Evolutionary conservation across 31 red algal genomes (phyloP).

Genomic region (Pterothamnion heteromorphum): DNA sequence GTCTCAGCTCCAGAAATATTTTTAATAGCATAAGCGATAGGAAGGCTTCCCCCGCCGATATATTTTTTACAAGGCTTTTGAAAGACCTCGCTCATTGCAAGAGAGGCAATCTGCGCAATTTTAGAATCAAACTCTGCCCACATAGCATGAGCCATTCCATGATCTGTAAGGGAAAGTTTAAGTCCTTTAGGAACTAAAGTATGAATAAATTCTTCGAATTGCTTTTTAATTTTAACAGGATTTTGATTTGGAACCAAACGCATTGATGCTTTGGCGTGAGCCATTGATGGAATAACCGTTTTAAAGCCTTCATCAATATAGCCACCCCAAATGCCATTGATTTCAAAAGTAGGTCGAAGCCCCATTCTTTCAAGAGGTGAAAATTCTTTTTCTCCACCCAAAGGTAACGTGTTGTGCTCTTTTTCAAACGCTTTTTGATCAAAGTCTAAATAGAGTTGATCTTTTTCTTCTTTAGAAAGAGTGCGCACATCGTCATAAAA

Average conservation of each 20-base stretch:
- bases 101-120: too few species aligned
- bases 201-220: too few species aligned
- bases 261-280: constrained; percentile 59
- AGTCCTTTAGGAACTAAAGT: too few species aligned
- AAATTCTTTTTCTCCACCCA: constrained; percentile 44
- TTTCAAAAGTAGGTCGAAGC: constrained; percentile 69
- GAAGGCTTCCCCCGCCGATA: too few species aligned
- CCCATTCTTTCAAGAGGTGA: constrained; percentile 39
- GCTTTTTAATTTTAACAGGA: too few species aligned
- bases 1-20: too few species aligned
- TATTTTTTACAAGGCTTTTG: too few species aligned
- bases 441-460: not conserved
- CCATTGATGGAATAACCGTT: constrained; percentile 63
- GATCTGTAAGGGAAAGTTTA: too few species aligned
- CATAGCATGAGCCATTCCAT: too few species aligned
- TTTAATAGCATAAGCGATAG: too few species aligned
- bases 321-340: constrained; percentile 75
- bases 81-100: too few species aligned
- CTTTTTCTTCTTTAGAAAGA: constrained; percentile 48
- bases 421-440: constrained; percentile 10
- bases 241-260: constrained; percentile 44
- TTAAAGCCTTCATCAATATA: constrained; percentile 66
- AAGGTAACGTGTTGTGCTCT: not conserved
- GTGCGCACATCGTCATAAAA: constrained; percentile 63
- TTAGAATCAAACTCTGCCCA: too few species aligned